These are phyloP conservation scores for Colletotrichum sublineola DNA, from an alignment of 2,329 filamentous ascomycete genomes.

Conservation along the genomic window DNA sequence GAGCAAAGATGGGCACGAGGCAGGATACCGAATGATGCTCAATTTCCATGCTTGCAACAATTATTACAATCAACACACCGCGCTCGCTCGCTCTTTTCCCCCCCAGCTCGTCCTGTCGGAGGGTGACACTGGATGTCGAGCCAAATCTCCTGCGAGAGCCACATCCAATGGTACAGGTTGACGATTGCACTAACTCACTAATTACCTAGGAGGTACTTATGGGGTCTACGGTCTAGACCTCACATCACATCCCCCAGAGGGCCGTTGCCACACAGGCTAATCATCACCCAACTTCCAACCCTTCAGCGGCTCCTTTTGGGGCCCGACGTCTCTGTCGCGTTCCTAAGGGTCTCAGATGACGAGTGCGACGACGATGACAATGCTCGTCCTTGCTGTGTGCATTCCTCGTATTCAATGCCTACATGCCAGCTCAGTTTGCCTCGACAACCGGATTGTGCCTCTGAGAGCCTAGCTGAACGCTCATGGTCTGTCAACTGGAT, in stretches of 20 bases:
- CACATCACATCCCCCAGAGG: conserved; percentile 33
- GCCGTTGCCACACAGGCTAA: conserved; percentile 14
- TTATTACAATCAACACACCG: conserved; percentile 31
- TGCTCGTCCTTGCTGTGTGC: neutral
- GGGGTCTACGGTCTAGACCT: conserved; percentile 24
- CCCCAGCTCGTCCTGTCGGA: neutral
- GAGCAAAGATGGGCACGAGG: neutral
- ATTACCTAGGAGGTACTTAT: too few relatives aligned
- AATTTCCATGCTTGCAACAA: conserved; percentile 1
- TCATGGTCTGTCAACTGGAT: neutral
- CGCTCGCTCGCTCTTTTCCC: conserved; percentile 9
- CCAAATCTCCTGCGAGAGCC: conserved; percentile 24
- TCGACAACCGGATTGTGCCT: neutral
- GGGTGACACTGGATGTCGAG: conserved; percentile 4
- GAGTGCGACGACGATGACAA: neutral
- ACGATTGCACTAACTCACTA: neutral
- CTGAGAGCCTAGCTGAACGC: neutral
- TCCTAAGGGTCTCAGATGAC: conserved; percentile 8
- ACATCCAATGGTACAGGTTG: conserved; percentile 24
- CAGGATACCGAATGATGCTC: neutral
- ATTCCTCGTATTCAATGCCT: conserved; percentile 1
- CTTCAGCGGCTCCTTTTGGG: neutral
- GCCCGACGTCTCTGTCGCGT: conserved; percentile 13
- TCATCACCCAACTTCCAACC: conserved; percentile 11
- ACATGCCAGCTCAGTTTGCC: neutral